Base-by-base conservation (phyloP, 108 stramenopile species). In the Skeletonema potamos region DNA sequence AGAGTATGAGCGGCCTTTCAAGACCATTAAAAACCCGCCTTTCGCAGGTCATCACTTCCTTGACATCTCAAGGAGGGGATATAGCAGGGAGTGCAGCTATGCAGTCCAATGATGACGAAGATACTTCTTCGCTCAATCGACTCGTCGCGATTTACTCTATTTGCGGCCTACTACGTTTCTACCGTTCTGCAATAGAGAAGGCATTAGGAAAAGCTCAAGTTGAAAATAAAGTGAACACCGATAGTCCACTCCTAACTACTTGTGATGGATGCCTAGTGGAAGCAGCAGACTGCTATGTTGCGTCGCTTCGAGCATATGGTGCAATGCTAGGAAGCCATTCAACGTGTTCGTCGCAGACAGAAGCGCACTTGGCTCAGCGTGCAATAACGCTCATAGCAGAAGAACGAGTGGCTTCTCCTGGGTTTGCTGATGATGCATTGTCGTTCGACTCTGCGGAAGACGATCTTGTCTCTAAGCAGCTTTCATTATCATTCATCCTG, bases 1-100 rank as follows among this genome's bases (percentile, higher is more conserved):
- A 87, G 36, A 86, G 83, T 64, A 89, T 92, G 93, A 85, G 89
- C 15, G 93, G 93, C 15, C 65, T 95, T 1, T 76, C 93, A 29
- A 76, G 93, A 22, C 93, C 93, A 6, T 79, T 95, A 24, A 86
- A 90, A 66, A 80, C 89, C n/a, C 89, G 93, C 41, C 74, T 95
- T 26, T 64, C 80, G 12, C 89, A 92, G 39, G 91, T 95, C 2
- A 78, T 92, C 58, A 56, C 80, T 9, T 87, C 77, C 3, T 65
- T 95, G 64, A 80, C 88, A 18, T 79, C 81, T 15, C 86, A 84
- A 34, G 77, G 71, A 18, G 62, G 57, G 15, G 74, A 54, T 27
- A 86, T 76, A 13, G 79, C 81, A 22, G 32, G 61, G 24, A 66
- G 43, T 29, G 84, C 74, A 63, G 62, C 18, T 41, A 18, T 29